Evolutionary conservation across 2,329 filamentous ascomycete species (phyloP), one percentile per base, ranked within the genome.

Genomic region (Aureobasidium sp.): DNA sequence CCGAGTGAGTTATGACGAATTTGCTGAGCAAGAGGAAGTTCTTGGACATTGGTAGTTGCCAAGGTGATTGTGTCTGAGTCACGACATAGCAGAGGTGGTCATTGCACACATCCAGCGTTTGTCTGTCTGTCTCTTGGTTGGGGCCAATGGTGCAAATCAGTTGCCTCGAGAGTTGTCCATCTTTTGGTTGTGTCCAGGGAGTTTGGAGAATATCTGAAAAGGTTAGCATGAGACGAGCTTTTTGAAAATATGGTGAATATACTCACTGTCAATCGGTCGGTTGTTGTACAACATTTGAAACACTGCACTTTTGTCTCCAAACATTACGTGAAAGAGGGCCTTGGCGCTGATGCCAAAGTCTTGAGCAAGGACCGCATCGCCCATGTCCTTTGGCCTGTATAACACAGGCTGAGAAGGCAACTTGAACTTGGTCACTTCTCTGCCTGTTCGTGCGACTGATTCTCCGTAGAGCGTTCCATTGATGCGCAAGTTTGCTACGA

Each of bases 271-370:
- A 15, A 89, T 90, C 67, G 86, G 82, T 55, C 89, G 83, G 71
- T 95, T 90, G 70, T 90, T 87, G 71, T 96, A 93, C 31, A 97
- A 79, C 68, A 93, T 85, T 67, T 94, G 90, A 75, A 96, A 99
- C 40, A 97, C 86, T 35, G 92, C 90, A 71, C 90, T 95, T 75
- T 93, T 95, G 73, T 99, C 94, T 38, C 94, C 94, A 73, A 97
- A 99, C 55, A 99, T 81, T 17, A 97, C 89, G 69, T 97, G 93
- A 73, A 97, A 99, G 61, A 96, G 85, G 0, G 90, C 90, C 73
- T 99, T 97, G 49, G 94, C 88, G 64, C 90, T 95, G 63, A 97
- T 86, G 65, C 95, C 88, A 71, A 95, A 96, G 65, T 90, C 83
- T 63, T 89, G 84, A 71, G 95, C 89, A 0, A 89, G 84, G 8